Evolutionary conservation across 169 alveolate genomes (phyloP).

Genomic region (Eimeria mitis): DNA sequence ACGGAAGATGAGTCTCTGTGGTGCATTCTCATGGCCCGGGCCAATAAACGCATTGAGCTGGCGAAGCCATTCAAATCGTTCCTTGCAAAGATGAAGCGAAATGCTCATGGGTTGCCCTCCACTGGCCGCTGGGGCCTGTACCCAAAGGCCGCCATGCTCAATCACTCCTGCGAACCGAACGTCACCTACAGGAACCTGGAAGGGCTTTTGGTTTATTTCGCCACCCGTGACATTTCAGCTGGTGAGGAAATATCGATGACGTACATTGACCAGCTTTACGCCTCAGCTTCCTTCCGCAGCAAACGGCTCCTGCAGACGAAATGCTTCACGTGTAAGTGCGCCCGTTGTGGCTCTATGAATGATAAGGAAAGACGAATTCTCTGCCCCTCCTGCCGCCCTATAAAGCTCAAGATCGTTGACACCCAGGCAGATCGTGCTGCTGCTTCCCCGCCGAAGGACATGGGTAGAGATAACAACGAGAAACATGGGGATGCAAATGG

Average conservation of each 20-base stretch:
- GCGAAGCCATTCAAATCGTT: slow-evolving; percentile 62
- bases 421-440: background rate
- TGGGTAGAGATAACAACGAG: background rate
- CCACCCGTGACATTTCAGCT: slow-evolving; percentile 57
- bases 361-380: slow-evolving; percentile 58
- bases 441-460: background rate
- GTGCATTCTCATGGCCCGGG: slow-evolving; percentile 53
- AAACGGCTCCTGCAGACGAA: slow-evolving; percentile 73
- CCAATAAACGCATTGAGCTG: slow-evolving; percentile 11
- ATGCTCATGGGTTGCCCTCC: slow-evolving; percentile 62
- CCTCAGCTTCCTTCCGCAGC: slow-evolving; percentile 76
- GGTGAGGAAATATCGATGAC: slow-evolving; percentile 55
- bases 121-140: slow-evolving; percentile 73
- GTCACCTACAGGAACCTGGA: slow-evolving; percentile 80
- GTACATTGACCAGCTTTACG: slow-evolving; percentile 75
- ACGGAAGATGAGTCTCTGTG: slow-evolving; percentile 60
- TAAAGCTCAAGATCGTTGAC: slow-evolving; percentile 66
- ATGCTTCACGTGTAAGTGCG: slow-evolving; percentile 75
- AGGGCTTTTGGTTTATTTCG: slow-evolving; percentile 74
- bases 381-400: slow-evolving; percentile 80
- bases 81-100: slow-evolving; percentile 70
- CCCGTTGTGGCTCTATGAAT: slow-evolving; percentile 51
- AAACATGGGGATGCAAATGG: background rate
- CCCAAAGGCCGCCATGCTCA: slow-evolving; percentile 71
- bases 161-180: slow-evolving; percentile 78